Conservation (phyloP, 148 eudicot species). For the Bassia scoparia region DNA sequence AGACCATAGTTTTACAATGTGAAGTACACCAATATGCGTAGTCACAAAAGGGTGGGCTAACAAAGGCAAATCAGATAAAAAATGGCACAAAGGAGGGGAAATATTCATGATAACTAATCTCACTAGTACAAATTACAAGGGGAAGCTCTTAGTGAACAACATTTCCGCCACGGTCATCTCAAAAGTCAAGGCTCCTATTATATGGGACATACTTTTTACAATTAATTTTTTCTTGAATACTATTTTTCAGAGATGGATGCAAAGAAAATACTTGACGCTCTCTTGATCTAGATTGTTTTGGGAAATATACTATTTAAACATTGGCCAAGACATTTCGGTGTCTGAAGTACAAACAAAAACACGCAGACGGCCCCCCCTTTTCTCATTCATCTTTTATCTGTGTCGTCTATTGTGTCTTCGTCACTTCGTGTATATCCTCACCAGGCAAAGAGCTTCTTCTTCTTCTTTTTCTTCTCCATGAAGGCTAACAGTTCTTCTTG, state of each 20-base stretch:
- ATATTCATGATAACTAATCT: not conserved
- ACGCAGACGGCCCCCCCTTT: too few species aligned
- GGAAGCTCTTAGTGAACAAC: slow-evolving; percentile 7
- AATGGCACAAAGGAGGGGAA: not conserved
- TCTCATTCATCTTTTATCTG: slow-evolving; percentile 1
- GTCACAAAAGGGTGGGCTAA: not conserved
- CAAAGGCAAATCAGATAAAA: not conserved
- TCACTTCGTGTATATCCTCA: not conserved
- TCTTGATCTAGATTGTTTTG: slow-evolving; percentile 9
- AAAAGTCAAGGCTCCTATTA: slow-evolving; percentile 5
- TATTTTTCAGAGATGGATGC: not conserved
- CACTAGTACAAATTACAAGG: slow-evolving; percentile 17
- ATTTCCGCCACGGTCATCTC: slow-evolving; percentile 9
- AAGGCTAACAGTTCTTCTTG: slow-evolving; percentile 64
- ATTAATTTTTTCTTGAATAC: slow-evolving; percentile 11
- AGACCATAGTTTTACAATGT: slow-evolving; percentile 5
- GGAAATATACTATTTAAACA: slow-evolving; percentile 9
- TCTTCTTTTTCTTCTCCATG: slow-evolving; percentile 69
- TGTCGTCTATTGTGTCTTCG: too few species aligned
- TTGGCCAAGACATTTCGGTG: not conserved
- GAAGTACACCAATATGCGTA: not conserved
- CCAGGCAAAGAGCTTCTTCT: slow-evolving; percentile 48
- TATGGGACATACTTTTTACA: slow-evolving; percentile 16
- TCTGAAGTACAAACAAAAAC: slow-evolving; percentile 4
- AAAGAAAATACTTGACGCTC: not conserved